Conservation (phyloP, 345 rosid genomes). For the Salix dunnii region DNA sequence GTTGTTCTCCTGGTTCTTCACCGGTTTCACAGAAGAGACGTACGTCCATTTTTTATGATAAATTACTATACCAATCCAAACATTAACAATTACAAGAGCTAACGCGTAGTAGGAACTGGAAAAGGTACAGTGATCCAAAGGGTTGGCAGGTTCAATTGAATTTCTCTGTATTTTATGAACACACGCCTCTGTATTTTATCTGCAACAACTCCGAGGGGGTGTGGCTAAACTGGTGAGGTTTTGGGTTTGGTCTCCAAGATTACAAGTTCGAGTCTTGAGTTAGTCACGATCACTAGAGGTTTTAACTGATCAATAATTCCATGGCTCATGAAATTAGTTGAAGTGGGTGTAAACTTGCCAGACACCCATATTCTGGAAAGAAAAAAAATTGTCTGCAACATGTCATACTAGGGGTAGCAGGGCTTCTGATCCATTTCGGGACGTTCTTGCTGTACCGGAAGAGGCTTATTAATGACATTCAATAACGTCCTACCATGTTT, state of each 20-base stretch:
- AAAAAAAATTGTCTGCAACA: background rate
- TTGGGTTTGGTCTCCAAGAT: too few species aligned
- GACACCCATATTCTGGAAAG: too few species aligned
- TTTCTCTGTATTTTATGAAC: background rate
- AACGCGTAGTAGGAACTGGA: background rate
- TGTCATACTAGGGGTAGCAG: background rate
- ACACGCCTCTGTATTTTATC: background rate
- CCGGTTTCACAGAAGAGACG: background rate
- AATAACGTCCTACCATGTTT: background rate
- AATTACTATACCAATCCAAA: background rate
- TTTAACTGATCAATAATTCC: too few species aligned
- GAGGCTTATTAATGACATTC: background rate
- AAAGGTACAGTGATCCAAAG: background rate
- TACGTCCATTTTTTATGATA: background rate
- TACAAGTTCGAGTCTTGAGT: too few species aligned
- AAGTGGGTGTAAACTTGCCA: too few species aligned
- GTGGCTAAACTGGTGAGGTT: too few species aligned
- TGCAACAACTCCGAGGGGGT: too few species aligned
- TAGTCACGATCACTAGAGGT: too few species aligned
- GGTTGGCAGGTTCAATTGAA: background rate
- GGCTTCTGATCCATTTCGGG: background rate
- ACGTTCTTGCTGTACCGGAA: background rate
- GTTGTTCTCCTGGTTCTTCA: constrained; percentile 14
- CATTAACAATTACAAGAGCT: constrained; percentile 2
- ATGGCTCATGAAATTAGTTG: too few species aligned